A percentile compares a stretch with the other conserved stretches of the same genome.
These are phyloP conservation scores for Botrytis tulipae DNA, from an alignment of 2,329 filamentous ascomycete genomes.

Conservation along the genomic window DNA sequence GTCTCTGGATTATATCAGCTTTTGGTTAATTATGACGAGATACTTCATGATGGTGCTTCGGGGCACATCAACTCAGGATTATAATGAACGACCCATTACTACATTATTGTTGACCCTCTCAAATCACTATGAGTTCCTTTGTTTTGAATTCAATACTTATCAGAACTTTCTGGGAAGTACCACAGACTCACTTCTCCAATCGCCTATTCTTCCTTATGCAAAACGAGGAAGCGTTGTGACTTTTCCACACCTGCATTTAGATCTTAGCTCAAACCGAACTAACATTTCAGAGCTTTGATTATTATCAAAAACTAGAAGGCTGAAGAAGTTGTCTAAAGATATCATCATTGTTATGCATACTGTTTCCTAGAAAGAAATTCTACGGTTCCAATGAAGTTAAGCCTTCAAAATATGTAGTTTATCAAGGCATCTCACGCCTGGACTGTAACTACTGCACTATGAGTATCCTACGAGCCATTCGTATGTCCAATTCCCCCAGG, in stretches of 20 bases:
- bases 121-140: neutral
- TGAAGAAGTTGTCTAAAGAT: fast-evolving
- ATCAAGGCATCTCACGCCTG: neutral
- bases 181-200: neutral
- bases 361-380: neutral
- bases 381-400: neutral
- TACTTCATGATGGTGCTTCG: neutral
- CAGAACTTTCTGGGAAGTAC: neutral
- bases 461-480: neutral
- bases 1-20: neutral
- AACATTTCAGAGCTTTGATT: neutral
- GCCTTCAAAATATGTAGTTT: neutral
- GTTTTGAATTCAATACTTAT: neutral
- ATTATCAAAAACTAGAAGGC: fast-evolving
- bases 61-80: neutral
- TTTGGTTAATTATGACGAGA: neutral
- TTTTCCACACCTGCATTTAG: neutral
- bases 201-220: too few species aligned
- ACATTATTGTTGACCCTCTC: neutral
- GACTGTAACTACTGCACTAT: neutral
- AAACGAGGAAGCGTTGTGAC: too few species aligned
- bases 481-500: neutral
- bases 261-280: neutral
- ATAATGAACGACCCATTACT: neutral
- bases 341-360: neutral